Evolutionary conservation across 345 rosid species (phyloP).

Genomic region (Arabidopsis arenosa): DNA sequence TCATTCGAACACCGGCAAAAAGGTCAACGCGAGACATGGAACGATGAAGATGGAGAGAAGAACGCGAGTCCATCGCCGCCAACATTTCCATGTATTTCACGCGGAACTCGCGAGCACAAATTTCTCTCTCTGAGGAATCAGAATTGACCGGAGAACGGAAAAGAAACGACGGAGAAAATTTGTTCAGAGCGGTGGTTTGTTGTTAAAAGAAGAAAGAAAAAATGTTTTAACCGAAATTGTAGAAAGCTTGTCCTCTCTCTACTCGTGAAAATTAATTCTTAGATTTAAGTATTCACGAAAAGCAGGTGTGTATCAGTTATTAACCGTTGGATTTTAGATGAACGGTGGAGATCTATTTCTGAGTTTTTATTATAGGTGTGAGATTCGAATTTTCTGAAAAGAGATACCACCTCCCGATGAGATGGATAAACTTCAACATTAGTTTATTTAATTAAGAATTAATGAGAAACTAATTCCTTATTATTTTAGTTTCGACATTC

Average conservation of each 20-base stretch:
- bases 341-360: slow-evolving; percentile 14
- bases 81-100: slow-evolving; percentile 56
- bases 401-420: slow-evolving; percentile 28
- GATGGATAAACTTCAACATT: slow-evolving; percentile 35
- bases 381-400: slow-evolving; percentile 36
- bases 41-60: slow-evolving; percentile 46
- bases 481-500: not conserved
- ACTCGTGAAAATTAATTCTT: not conserved
- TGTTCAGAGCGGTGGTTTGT: slow-evolving; percentile 20
- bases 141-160: slow-evolving; percentile 25
- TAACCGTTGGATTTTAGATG: slow-evolving; percentile 30
- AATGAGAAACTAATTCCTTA: not conserved
- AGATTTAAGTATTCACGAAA: slow-evolving; percentile 24
- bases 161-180: slow-evolving; percentile 40
- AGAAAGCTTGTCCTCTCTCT: not conserved
- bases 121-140: not conserved
- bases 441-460: not conserved
- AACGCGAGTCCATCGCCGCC: slow-evolving; percentile 62
- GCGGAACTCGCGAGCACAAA: slow-evolving; percentile 24
- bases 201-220: slow-evolving; percentile 1
- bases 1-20: slow-evolving; percentile 55
- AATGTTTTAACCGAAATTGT: slow-evolving; percentile 32
- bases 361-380: slow-evolving; percentile 16
- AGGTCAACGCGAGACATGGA: slow-evolving; percentile 55
- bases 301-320: not conserved